Base-by-base conservation (phyloP, 495 filamentous ascomycete genomes). In the Neurospora pannonica region DNA sequence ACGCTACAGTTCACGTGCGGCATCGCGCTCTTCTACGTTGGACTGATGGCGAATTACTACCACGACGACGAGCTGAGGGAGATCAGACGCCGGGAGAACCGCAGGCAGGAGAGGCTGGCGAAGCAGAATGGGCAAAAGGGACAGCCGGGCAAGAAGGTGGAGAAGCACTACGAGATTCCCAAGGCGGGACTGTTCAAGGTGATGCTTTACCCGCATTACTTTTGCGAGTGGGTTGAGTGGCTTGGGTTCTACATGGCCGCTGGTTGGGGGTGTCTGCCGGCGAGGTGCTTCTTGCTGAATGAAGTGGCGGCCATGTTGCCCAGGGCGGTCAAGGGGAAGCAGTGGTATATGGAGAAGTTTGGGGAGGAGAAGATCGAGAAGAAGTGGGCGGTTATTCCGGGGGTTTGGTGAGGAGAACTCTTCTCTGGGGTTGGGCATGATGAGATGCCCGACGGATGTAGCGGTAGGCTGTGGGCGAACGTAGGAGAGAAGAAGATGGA, bases 161-260 rank as follows among this genome's bases (percentile, higher is more conserved):
- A 91, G n/a, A 97, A 97, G 84, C 88, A 97, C 72, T 99, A 99
- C 80, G 90, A 92, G 83, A 89, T 99, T 69, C 97, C 97, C 0
- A 83, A 90, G 74, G 89, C 91, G 46, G 95, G 95, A 3, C 83
- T 97, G 48, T 99, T 99, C 84, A 84, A 84, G 70, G 90, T 87
- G 73, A 88, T 97, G 78, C 87, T 98, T 72, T 97, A 92, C 84
- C 94, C 96, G 74, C 97, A 99, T 80, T 98, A 97, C 80, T 87
- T 96, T 70, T 92, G 89, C 75, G 96, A 99, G 86, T 99, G 96
- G 96, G 82, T 97, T 70, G 97, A 99, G 84, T 98, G 97, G 96
- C 78, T 87, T 24, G 96, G 96, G 0, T 99, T 94, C 79, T 94
- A 89, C 81, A 88, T 97, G 80, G 83, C 91, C 78, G 90, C 82